A percentile compares a stretch with the other conserved stretches of the same genome.
phyloP scores from a whole-genome alignment of 306 rosid species.

The Sicyos baderoa region DNA sequence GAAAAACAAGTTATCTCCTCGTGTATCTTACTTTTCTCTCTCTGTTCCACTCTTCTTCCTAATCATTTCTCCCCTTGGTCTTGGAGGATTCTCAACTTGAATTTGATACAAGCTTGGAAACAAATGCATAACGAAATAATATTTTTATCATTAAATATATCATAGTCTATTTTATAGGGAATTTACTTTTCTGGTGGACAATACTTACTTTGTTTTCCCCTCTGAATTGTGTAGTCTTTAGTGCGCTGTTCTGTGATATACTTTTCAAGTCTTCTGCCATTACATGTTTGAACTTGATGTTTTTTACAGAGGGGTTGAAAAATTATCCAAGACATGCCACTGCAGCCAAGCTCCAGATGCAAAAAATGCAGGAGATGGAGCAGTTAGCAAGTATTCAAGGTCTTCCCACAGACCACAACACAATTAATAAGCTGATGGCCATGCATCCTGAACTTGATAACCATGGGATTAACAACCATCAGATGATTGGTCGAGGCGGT shows the following conservation, averaged over 20 bases:
- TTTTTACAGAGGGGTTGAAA: slow-evolving; percentile 75
- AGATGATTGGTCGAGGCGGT: slow-evolving; percentile 55
- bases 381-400: slow-evolving; percentile 78
- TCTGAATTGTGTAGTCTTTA: neutral
- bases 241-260: neutral
- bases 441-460: slow-evolving; percentile 59
- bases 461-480: slow-evolving; percentile 50
- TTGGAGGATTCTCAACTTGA: neutral
- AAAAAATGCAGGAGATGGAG: slow-evolving; percentile 94
- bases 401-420: slow-evolving; percentile 72
- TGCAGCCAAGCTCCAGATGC: slow-evolving; percentile 70
- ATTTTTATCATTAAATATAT: no score
- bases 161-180: neutral
- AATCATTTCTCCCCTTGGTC: no score
- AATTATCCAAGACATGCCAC: slow-evolving; percentile 65
- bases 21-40: no score
- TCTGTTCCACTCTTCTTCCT: no score
- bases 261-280: neutral
- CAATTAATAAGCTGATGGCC: slow-evolving; percentile 68
- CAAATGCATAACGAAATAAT: no score
- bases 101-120: neutral
- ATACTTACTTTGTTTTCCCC: neutral
- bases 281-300: neutral
- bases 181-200: neutral
- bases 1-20: neutral